A percentile compares a stretch with the other conserved stretches of the same genome.
Conservation (phyloP, 75 land plant genomes). For the Chamaecyparis obtusa region DNA sequence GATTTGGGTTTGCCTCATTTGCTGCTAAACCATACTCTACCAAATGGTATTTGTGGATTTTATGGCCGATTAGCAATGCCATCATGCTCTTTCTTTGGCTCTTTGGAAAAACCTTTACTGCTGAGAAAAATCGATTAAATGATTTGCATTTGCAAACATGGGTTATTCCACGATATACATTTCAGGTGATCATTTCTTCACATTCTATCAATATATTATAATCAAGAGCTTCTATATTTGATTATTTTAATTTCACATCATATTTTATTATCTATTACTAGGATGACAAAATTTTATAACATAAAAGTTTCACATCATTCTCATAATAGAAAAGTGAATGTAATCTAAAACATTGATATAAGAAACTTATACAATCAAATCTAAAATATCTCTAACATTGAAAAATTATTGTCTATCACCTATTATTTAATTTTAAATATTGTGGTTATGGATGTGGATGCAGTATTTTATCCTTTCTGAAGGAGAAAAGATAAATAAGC, state of each 20-base stretch:
- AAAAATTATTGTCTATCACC: too few relatives aligned
- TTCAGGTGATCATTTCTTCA: slow-evolving; percentile 36
- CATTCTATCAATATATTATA: too few relatives aligned
- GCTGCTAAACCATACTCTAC: slow-evolving; percentile 55
- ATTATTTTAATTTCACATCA: too few relatives aligned
- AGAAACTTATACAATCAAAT: too few relatives aligned
- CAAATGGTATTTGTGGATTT: slow-evolving; percentile 58
- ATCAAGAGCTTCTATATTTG: too few relatives aligned
- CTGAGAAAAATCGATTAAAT: slow-evolving; percentile 49
- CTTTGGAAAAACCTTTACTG: slow-evolving; percentile 41
- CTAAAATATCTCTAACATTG: too few relatives aligned
- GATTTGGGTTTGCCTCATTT: slow-evolving; percentile 53
- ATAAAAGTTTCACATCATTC: too few relatives aligned
- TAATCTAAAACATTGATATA: too few relatives aligned
- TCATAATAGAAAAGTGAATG: too few relatives aligned
- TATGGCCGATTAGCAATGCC: slow-evolving; percentile 50
- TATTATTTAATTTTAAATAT: not conserved
- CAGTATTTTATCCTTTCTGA: slow-evolving; percentile 53
- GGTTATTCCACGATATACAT: slow-evolving; percentile 58
- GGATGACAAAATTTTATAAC: too few relatives aligned
- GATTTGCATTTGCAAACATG: slow-evolving; percentile 65
- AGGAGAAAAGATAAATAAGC: slow-evolving; percentile 36
- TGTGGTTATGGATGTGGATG: not conserved
- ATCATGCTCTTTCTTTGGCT: slow-evolving; percentile 39
- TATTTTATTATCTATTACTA: too few relatives aligned